Evolutionary conservation across 2,329 filamentous ascomycete genomes (phyloP), one percentile per base, ranked within the genome.

Genomic region (Nigrograna mackinnonii): DNA sequence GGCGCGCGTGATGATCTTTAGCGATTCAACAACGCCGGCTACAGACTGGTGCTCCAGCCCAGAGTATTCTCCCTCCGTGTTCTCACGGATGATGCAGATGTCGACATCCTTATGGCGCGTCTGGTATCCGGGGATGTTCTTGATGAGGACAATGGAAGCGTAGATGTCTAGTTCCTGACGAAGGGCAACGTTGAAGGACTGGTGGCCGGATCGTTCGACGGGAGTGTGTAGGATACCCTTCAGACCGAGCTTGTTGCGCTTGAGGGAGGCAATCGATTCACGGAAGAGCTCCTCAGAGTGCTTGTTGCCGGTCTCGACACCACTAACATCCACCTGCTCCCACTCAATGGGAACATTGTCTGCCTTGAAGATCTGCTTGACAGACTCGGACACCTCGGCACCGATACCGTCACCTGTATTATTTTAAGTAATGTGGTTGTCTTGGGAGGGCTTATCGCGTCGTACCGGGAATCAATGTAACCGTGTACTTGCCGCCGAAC

Each of bases 121-220:
- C 77, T 94, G 77, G 81, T 97, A 96, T 66, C 94, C 94, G 62
- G 94, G 94, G 66, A 99, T 97, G 82, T 99, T 99, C 87, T 97
- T 97, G 82, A 99, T 91, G 58, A 97, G 82, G 66, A 91, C 89
- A 70, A 99, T 94, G 57, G 89, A 95, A 70, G 94, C 94, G 78
- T 97, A 99, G 75, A 99, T 97, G 77, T 99, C 94, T 70, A 99
- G 89, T 77, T 97, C 94, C 80, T 99, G 94, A 66, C 94, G 91
- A 72, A 99, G 86, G 63, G 94, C 94, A 60, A 99, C 94, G 80
- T 99, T 99, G 91, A 99, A 99, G 59, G 89, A 95, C 77, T 95
- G 90, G 82, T 99, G 94, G 64, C 94, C 94, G 54, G 91, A 96
- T 63, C 94, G 86, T 78, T 91, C 89, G 70, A 99, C 89, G 57